A percentile compares a stretch with the other conserved stretches of the same genome.
These are phyloP conservation scores for Chaetomium globosum DNA, from an alignment of 2,329 filamentous ascomycete species.

Conservation along the genomic window DNA sequence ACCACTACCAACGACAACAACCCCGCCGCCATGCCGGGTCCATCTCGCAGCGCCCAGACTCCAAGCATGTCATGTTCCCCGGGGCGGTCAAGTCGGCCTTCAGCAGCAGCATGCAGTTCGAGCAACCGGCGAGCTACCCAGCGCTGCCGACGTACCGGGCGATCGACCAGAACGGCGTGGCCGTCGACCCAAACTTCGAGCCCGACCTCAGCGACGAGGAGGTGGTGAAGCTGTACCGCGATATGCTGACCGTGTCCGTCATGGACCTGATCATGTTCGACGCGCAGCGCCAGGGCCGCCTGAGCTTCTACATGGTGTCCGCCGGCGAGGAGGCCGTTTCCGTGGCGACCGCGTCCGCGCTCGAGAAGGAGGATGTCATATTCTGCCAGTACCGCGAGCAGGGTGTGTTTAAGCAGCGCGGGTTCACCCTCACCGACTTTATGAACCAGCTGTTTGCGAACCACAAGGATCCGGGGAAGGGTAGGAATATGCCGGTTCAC, in stretches of 20 bases:
- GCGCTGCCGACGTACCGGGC: slow-evolving; percentile 90
- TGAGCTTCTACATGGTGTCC: slow-evolving; percentile 97
- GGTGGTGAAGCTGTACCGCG: slow-evolving; percentile 62
- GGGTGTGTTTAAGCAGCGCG: slow-evolving; percentile 86
- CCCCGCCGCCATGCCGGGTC: slow-evolving; percentile 48
- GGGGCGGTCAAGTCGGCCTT: slow-evolving; percentile 96
- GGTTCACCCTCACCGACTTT: slow-evolving; percentile 83
- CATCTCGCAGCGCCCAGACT: slow-evolving; percentile 59
- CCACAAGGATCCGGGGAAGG: slow-evolving; percentile 73
- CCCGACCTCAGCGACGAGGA: slow-evolving; percentile 69
- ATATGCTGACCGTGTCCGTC: slow-evolving; percentile 71
- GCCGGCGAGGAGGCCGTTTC: slow-evolving; percentile 93
- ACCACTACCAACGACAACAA: slow-evolving; percentile 11
- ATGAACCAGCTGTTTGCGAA: slow-evolving; percentile 97
- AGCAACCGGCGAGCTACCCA: slow-evolving; percentile 68
- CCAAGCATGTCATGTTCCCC: slow-evolving; percentile 71
- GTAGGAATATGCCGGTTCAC: slow-evolving; percentile 96
- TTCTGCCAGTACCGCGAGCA: slow-evolving; percentile 95
- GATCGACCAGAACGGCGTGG: slow-evolving; percentile 82
- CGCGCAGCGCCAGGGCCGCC: slow-evolving; percentile 87
- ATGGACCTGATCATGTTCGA: slow-evolving; percentile 99
- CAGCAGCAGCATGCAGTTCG: slow-evolving; percentile 76
- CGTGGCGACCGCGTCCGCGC: slow-evolving; percentile 81
- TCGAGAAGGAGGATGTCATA: slow-evolving; percentile 82
- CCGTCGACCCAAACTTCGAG: slow-evolving; percentile 73